phyloP scores from a whole-genome alignment of 2,329 filamentous ascomycete species.

The Thielaviopsis musarum region DNA sequence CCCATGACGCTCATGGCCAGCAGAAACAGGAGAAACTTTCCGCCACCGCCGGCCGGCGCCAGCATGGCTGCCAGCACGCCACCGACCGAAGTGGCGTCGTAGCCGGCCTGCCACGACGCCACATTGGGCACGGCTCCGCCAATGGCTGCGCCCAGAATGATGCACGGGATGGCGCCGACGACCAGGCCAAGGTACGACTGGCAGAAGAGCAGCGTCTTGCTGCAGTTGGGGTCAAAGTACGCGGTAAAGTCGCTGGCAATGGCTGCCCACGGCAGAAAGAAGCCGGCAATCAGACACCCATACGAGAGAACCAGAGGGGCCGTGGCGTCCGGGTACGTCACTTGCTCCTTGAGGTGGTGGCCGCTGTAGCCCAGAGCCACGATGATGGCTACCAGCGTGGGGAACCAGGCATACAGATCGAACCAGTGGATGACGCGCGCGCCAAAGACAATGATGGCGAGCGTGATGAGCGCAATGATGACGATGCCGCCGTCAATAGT shows the following conservation, averaged over 20 bases:
- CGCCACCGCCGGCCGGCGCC: slow-evolving; percentile 14
- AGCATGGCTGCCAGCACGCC: slow-evolving; percentile 16
- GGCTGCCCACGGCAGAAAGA: slow-evolving; percentile 25
- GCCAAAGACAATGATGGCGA: slow-evolving; percentile 31
- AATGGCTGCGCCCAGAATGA: slow-evolving; percentile 22
- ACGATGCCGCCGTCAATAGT: slow-evolving; percentile 30
- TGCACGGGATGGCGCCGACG: slow-evolving; percentile 15
- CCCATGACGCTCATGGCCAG: slow-evolving; percentile 23
- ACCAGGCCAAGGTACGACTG: slow-evolving; percentile 9
- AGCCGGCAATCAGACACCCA: slow-evolving; percentile 25
- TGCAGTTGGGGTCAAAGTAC: slow-evolving; percentile 17
- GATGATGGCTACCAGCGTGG: slow-evolving; percentile 23
- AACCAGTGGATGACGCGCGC: slow-evolving; percentile 28
- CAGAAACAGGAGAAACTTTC: slow-evolving; percentile 22
- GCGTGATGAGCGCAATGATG: slow-evolving; percentile 26
- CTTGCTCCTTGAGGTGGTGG: slow-evolving; percentile 23
- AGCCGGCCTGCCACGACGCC: slow-evolving; percentile 14
- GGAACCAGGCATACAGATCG: slow-evolving; percentile 30
- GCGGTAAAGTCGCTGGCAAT: slow-evolving; percentile 25
- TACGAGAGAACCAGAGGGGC: slow-evolving; percentile 18
- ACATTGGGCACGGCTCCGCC: slow-evolving; percentile 15
- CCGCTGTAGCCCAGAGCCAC: slow-evolving; percentile 25
- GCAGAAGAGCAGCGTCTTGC: slow-evolving; percentile 4
- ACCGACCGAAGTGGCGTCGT: slow-evolving; percentile 13
- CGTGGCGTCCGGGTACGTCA: slow-evolving; percentile 14